These are phyloP conservation scores for Trichoderma koningiopsis DNA, from an alignment of 2,329 filamentous ascomycete species.

Conservation along the genomic window DNA sequence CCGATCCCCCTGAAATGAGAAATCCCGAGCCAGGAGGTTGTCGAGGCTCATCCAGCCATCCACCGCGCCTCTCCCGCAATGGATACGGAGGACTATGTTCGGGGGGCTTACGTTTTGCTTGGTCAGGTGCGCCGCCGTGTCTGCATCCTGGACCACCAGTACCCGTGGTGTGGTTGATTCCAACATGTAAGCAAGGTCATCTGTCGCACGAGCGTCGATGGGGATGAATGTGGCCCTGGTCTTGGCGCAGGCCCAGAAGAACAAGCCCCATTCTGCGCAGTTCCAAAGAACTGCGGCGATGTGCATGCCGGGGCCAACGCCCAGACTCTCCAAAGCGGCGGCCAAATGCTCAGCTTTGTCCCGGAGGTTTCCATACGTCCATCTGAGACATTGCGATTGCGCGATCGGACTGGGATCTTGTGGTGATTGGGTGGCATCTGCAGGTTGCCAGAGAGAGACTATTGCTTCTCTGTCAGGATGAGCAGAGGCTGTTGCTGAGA, in stretches of 20 bases:
- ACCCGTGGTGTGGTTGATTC: constrained; percentile 33
- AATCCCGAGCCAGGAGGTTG: constrained; percentile 21
- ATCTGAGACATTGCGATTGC: constrained; percentile 32
- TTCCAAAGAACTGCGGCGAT: constrained; percentile 41
- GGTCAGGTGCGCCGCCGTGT: constrained; percentile 29
- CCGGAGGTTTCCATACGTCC: constrained; percentile 37
- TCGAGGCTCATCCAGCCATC: constrained; percentile 32
- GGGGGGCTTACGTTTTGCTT: neutral
- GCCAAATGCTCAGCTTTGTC: constrained; percentile 34
- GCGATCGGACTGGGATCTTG: constrained; percentile 2
- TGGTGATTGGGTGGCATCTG: constrained; percentile 16
- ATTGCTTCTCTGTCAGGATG: constrained; percentile 40
- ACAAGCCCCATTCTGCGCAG: constrained; percentile 44
- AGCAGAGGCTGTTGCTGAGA: constrained; percentile 33
- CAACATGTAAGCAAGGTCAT: constrained; percentile 33
- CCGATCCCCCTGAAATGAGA: constrained; percentile 2
- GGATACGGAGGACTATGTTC: constrained; percentile 26
- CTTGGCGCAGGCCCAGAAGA: constrained; percentile 42
- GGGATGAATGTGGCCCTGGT: constrained; percentile 41
- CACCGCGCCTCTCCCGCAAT: constrained; percentile 31
- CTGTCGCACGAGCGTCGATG: constrained; percentile 36
- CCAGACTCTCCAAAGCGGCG: constrained; percentile 29
- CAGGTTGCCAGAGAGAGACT: constrained; percentile 41
- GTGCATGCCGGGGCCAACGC: constrained; percentile 36
- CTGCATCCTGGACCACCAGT: constrained; percentile 39